These are phyloP conservation scores for Trichoderma polysporum DNA, from an alignment of 2,329 filamentous ascomycete species.

Conservation along the genomic window DNA sequence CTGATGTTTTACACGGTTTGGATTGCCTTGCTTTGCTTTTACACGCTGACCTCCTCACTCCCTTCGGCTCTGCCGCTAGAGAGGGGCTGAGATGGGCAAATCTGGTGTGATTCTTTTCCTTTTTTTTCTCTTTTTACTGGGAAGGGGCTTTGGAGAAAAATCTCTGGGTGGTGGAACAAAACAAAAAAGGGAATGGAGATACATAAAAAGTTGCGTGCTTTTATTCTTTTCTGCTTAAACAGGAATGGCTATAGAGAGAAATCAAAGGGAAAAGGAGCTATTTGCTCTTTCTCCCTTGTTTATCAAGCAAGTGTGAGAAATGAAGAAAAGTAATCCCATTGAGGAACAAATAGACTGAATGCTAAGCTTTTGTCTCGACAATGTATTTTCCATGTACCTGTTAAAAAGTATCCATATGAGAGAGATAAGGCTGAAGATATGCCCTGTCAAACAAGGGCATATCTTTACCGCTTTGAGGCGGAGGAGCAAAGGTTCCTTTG, in stretches of 20 bases:
- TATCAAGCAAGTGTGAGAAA: not conserved
- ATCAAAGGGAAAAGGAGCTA: not conserved
- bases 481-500: slow-evolving; percentile 6
- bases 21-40: slow-evolving; percentile 11
- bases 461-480: not conserved
- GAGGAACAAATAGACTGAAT: not conserved
- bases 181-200: slow-evolving; percentile 20
- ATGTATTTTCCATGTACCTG: not conserved
- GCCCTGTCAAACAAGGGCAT: not conserved
- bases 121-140: not conserved
- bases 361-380: not conserved
- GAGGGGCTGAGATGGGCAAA: not conserved
- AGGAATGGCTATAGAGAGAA: slow-evolving; percentile 19
- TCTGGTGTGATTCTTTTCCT: not conserved
- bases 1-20: slow-evolving; percentile 2
- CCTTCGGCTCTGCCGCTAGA: not conserved
- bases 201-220: slow-evolving; percentile 24
- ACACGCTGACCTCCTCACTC: not conserved
- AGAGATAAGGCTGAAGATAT: not conserved
- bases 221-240: not conserved
- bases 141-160: not conserved
- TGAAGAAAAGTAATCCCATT: not conserved
- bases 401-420: not conserved
- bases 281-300: not conserved
- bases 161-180: slow-evolving; percentile 14